These are phyloP conservation scores for Paecilomyces formosus DNA, from an alignment of 2,329 filamentous ascomycete genomes.

Conservation along the genomic window DNA sequence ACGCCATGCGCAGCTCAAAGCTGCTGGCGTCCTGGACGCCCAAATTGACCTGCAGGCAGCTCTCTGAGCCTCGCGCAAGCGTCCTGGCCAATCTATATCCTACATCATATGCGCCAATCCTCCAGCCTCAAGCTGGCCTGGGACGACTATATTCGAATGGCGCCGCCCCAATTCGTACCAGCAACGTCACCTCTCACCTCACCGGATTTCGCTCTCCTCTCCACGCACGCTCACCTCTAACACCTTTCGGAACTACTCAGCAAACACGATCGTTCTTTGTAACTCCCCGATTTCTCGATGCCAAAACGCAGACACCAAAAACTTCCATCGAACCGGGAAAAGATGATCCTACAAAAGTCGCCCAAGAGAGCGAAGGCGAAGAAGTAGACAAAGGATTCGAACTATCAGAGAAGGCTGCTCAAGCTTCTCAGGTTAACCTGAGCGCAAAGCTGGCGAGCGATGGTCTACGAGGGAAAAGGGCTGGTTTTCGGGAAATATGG, in stretches of 20 bases:
- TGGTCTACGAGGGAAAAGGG: constrained; percentile 47
- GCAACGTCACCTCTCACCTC: constrained; percentile 9
- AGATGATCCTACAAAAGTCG: constrained; percentile 23
- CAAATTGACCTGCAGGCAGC: constrained; percentile 19
- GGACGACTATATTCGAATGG: constrained; percentile 17
- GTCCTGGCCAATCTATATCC: constrained; percentile 13
- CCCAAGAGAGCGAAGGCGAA: constrained; percentile 37
- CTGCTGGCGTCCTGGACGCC: constrained; percentile 28
- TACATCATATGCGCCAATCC: constrained; percentile 1
- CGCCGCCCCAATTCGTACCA: constrained; percentile 13
- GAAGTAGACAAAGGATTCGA: constrained; percentile 58
- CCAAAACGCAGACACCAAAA: constrained; percentile 14
- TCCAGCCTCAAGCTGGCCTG: constrained; percentile 5
- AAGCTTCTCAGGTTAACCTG: constrained; percentile 83
- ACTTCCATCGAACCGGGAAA: neutral
- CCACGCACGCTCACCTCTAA: constrained; percentile 6
- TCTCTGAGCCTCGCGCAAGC: constrained; percentile 12
- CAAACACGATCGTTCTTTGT: constrained; percentile 21
- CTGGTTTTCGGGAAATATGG: constrained; percentile 70
- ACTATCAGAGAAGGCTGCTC: constrained; percentile 73
- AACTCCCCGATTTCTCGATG: constrained; percentile 17
- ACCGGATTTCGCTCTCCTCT: constrained; percentile 7
- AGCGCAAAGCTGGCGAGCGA: constrained; percentile 82
- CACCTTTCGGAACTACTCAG: constrained; percentile 10
- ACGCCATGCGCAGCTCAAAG: constrained; percentile 36